Evolutionary conservation across 805 yeast species (phyloP).

Genomic region (Starmerella sirachaensis): DNA sequence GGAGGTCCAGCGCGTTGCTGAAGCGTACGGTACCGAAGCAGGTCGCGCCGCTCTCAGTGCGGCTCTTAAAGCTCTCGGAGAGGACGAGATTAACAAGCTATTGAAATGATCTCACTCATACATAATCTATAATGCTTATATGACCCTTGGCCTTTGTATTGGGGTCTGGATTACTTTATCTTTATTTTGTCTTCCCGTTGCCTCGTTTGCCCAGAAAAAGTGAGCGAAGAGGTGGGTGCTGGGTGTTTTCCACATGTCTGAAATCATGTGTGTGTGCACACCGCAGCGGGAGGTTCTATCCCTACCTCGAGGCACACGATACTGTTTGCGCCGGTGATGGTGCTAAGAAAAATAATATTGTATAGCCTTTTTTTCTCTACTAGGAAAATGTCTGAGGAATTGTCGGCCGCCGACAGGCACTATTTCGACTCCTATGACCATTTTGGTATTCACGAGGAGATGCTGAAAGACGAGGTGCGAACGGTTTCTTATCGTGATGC

Average conservation of each 20-base stretch:
- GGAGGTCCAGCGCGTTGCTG: slow-evolving; percentile 9
- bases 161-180: too few relatives aligned
- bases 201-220: too few relatives aligned
- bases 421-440: slow-evolving; percentile 93
- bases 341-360: too few relatives aligned
- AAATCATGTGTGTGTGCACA: too few relatives aligned
- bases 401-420: slow-evolving; percentile 53
- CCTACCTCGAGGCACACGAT: too few relatives aligned
- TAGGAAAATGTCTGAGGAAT: slow-evolving; percentile 9
- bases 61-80: slow-evolving; percentile 27
- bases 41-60: slow-evolving; percentile 23
- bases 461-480: slow-evolving; percentile 91
- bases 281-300: too few relatives aligned
- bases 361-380: too few relatives aligned
- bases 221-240: too few relatives aligned
- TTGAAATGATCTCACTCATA: slow-evolving; percentile 22
- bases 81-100: slow-evolving; percentile 27
- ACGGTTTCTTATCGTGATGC: slow-evolving; percentile 87
- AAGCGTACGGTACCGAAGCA: slow-evolving; percentile 6
- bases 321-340: too few relatives aligned
- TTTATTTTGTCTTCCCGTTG: too few relatives aligned
- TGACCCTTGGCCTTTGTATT: neutral
- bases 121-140: neutral
- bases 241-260: too few relatives aligned
- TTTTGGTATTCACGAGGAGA: slow-evolving; percentile 95